Base-by-base conservation (phyloP, 163 green algal species). In the Volvox carteri region DNA sequence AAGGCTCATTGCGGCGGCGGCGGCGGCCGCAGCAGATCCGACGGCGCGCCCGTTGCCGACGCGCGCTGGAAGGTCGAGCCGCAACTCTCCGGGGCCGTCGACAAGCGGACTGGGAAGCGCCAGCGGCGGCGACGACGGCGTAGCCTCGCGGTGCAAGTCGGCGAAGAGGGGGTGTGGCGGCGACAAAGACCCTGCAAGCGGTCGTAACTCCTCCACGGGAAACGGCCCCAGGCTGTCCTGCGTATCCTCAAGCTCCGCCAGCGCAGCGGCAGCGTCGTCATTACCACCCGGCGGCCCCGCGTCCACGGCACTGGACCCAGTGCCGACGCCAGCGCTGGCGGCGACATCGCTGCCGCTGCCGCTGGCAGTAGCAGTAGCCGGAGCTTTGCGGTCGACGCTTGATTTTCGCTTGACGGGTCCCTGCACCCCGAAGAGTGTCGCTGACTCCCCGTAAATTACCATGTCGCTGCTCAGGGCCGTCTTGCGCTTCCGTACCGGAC, bases 381-480 rank as follows among this genome's bases (percentile, higher is more conserved):
- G 30, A 21, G 21, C n/a, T 23, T 28, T 46, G 52, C 33, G 50
- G 18, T 41, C 30, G 21, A n/a, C 8, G 78, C 54, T n/a, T 19
- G 54, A 65, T 37, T 37, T 74, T 41, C 78, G 58, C 78, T 86
- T 86, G 33, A 9, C 19, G 44, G 18, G 39, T 6, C 44, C 30
- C n/a, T 65, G 58, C 4, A 12, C 12, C 21, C 81, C 81, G 46
- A 87, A 87, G n/a, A 87, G 81, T 21, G 81, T 25, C 30, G 81
- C 81, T 12, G 81, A 73, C 81, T 87, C 81, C 9, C 81, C 81
- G 67, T 87, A 87, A 4, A 87, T 60, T 0, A 87, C 81, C 81
- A 87, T 87, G 46, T 87, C 81, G 1, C 70, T 41, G 48, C 65
- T 80, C 16, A 87, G 35, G 1, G 81, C 67, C 0, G 81, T 79